phyloP scores from a whole-genome alignment of 495 filamentous ascomycete species.

The Glonium stellatum region DNA sequence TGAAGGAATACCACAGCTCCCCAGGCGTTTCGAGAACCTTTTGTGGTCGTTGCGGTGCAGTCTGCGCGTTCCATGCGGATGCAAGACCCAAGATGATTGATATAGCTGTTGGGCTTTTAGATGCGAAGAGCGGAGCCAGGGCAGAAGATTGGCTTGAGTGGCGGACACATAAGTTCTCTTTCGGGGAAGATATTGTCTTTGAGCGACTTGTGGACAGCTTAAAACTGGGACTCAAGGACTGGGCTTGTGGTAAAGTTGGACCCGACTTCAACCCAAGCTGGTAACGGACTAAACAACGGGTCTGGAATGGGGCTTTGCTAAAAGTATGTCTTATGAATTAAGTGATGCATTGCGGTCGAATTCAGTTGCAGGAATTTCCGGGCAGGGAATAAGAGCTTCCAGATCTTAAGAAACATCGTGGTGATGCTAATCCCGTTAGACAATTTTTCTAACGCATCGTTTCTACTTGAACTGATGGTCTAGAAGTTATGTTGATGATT shows the following conservation, averaged over 20 bases:
- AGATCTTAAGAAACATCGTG: too few relatives aligned
- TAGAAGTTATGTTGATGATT: too few relatives aligned
- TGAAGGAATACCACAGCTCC: slow-evolving; percentile 50
- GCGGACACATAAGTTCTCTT: slow-evolving; percentile 35
- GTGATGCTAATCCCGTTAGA: too few relatives aligned
- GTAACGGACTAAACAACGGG: too few relatives aligned
- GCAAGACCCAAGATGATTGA: slow-evolving; percentile 50
- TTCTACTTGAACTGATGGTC: too few relatives aligned
- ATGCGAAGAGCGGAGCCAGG: slow-evolving; percentile 44
- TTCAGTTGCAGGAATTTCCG: too few relatives aligned
- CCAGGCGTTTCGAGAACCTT: slow-evolving; percentile 53
- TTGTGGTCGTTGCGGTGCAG: slow-evolving; percentile 58
- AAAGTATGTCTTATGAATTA: too few relatives aligned
- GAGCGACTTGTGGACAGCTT: slow-evolving; percentile 5
- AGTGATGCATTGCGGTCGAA: too few relatives aligned
- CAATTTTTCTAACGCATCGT: too few relatives aligned
- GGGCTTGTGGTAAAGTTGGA: not conserved
- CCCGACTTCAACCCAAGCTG: too few relatives aligned
- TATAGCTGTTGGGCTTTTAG: slow-evolving; percentile 54
- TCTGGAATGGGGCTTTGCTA: too few relatives aligned
- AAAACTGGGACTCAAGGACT: slow-evolving; percentile 8
- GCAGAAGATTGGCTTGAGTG: slow-evolving; percentile 58
- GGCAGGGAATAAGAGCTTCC: too few relatives aligned
- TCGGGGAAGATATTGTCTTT: slow-evolving; percentile 13
- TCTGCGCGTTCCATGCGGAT: slow-evolving; percentile 56